phyloP scores from a whole-genome alignment of 192 early-diverging fungal species.

The Backusella mclennaniae region DNA sequence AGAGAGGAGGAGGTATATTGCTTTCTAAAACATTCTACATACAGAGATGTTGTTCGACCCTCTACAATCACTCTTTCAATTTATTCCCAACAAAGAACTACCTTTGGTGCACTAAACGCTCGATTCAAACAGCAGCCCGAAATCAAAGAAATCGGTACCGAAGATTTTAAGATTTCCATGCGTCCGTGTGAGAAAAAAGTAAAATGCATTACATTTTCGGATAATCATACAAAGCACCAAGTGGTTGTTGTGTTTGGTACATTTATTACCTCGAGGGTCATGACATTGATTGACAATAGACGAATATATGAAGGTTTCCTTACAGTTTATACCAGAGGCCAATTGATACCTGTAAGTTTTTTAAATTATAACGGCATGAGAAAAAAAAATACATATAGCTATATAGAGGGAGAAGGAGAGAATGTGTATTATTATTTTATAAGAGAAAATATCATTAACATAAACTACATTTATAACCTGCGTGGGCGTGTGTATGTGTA shows the following conservation, averaged over 20 bases:
- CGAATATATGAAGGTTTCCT: slow-evolving; percentile 26
- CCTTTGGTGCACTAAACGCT: slow-evolving; percentile 7
- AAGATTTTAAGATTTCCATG: slow-evolving; percentile 12
- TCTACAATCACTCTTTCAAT: slow-evolving; percentile 10
- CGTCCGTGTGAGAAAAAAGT: slow-evolving; percentile 20
- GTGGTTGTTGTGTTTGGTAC: slow-evolving; percentile 25
- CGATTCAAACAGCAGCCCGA: slow-evolving; percentile 5
- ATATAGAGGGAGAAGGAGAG: not conserved
- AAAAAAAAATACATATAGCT: not conserved
- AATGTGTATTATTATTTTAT: not conserved
- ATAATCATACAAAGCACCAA: slow-evolving; percentile 13
- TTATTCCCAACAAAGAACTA: slow-evolving; percentile 13
- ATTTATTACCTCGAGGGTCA: slow-evolving; percentile 16
- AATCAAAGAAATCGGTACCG: slow-evolving; percentile 9
- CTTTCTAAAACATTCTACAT: not conserved
- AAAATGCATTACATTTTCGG: slow-evolving; percentile 12
- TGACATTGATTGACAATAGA: slow-evolving; percentile 13
- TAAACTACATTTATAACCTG: not conserved
- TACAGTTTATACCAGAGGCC: slow-evolving; percentile 32
- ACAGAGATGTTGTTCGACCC: slow-evolving; percentile 25
- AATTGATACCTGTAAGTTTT: slow-evolving; percentile 27
- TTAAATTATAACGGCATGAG: not conserved
- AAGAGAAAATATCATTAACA: not conserved
- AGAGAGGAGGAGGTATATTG: not conserved
- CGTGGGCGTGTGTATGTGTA: not conserved